phyloP scores from a whole-genome alignment of 306 rosid genomes.

The Ormosia semicastrata region DNA sequence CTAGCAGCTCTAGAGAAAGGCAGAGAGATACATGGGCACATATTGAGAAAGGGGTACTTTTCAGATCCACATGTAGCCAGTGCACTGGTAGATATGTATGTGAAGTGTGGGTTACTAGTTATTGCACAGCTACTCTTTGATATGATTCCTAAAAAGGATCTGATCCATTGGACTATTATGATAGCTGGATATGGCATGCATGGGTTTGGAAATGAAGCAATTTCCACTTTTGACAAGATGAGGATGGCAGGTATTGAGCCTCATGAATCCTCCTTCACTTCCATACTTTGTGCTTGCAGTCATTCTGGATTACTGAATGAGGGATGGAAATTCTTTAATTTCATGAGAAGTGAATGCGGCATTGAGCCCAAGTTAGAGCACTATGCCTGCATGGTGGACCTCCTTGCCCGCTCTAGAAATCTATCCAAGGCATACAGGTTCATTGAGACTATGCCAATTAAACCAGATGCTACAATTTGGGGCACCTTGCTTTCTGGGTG shows the following conservation, averaged over 20 bases:
- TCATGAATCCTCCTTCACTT: slow-evolving; percentile 50
- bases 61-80: slow-evolving; percentile 39
- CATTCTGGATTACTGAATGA: slow-evolving; percentile 65
- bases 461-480: slow-evolving; percentile 71
- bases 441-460: slow-evolving; percentile 55
- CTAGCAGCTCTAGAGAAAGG: slow-evolving; percentile 67
- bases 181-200: slow-evolving; percentile 63
- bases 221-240: slow-evolving; percentile 45
- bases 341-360: slow-evolving; percentile 51
- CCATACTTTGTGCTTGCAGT: slow-evolving; percentile 66
- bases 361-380: slow-evolving; percentile 63
- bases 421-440: slow-evolving; percentile 53
- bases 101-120: slow-evolving; percentile 54
- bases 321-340: slow-evolving; percentile 55
- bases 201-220: slow-evolving; percentile 61
- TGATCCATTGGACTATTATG: slow-evolving; percentile 37
- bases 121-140: slow-evolving; percentile 26
- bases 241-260: slow-evolving; percentile 34
- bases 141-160: slow-evolving; percentile 26
- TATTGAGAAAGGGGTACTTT: slow-evolving; percentile 50
- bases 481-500: slow-evolving; percentile 70
- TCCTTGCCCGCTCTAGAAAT: slow-evolving; percentile 52
- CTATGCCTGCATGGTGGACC: slow-evolving; percentile 77
- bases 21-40: slow-evolving; percentile 60
- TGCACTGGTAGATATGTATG: slow-evolving; percentile 71